Evolutionary conservation across 192 early-diverging fungal species (phyloP).

Genomic region (Coemansia sp.): DNA sequence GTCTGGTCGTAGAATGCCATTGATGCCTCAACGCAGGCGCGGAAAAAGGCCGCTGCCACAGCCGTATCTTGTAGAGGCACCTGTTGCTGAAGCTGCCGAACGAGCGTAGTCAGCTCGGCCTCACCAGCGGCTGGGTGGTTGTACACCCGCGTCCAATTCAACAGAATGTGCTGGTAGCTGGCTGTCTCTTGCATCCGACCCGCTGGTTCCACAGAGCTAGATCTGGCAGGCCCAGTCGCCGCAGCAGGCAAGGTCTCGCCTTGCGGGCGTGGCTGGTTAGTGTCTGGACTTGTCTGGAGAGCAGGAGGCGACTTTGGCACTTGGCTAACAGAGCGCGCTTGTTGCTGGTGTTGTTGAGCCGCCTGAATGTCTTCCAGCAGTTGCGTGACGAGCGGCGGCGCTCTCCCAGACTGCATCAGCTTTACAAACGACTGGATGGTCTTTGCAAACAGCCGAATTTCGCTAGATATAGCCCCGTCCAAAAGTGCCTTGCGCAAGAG

Average conservation of each 20-base stretch:
- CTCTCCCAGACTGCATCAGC: slow-evolving; percentile 62
- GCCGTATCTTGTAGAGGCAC: slow-evolving; percentile 74
- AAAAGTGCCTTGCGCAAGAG: slow-evolving; percentile 71
- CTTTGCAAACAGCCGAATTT: slow-evolving; percentile 61
- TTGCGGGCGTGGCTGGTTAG: not conserved
- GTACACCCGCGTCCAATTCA: slow-evolving; percentile 52
- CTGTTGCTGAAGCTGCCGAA: slow-evolving; percentile 68
- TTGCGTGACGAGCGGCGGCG: slow-evolving; percentile 45
- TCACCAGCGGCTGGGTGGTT: slow-evolving; percentile 51
- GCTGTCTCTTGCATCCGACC: slow-evolving; percentile 31
- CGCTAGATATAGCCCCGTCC: slow-evolving; percentile 46
- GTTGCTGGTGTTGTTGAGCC: slow-evolving; percentile 22
- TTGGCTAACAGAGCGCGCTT: not conserved
- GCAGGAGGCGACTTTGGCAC: not conserved
- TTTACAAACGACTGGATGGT: slow-evolving; percentile 74
- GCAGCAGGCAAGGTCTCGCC: not conserved
- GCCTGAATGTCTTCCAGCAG: slow-evolving; percentile 38
- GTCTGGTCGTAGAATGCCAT: slow-evolving; percentile 72
- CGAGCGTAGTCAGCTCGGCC: slow-evolving; percentile 44
- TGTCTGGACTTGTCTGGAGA: not conserved
- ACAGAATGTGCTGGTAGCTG: slow-evolving; percentile 51
- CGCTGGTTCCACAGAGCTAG: not conserved
- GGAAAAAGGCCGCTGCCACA: slow-evolving; percentile 84
- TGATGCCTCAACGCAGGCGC: slow-evolving; percentile 81
- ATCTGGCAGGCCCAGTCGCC: not conserved